Conservation (phyloP, 768 basidiomycete genomes). For the Cystobasidiopsis lactophilus region DNA sequence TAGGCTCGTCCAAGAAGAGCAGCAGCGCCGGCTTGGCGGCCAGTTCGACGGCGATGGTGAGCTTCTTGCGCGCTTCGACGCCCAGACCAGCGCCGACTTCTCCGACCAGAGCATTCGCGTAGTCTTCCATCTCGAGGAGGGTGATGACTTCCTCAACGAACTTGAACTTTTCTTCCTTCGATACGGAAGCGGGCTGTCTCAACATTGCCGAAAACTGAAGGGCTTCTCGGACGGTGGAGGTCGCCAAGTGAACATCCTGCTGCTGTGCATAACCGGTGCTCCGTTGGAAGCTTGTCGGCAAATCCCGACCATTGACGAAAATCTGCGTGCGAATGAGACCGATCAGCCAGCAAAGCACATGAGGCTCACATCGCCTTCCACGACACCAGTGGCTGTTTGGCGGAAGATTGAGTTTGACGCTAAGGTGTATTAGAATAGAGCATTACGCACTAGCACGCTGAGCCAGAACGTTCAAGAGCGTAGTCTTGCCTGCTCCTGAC, state of each 20-base stretch:
- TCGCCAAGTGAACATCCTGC: constrained; percentile 23
- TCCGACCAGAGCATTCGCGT: constrained; percentile 30
- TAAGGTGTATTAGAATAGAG: not conserved
- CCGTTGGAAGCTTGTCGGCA: constrained; percentile 27
- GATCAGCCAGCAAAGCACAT: too few species aligned
- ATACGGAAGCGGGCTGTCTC: constrained; percentile 24
- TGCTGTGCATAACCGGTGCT: constrained; percentile 28
- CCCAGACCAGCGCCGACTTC: constrained; percentile 26
- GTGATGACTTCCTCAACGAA: constrained; percentile 28
- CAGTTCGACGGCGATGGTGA: constrained; percentile 66
- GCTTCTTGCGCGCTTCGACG: constrained; percentile 30
- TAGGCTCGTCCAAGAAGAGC: constrained; percentile 74
- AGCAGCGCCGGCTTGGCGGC: constrained; percentile 66
- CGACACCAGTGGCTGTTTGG: constrained; percentile 8
- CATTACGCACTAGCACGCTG: too few species aligned
- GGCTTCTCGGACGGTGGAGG: constrained; percentile 28
- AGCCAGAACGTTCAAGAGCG: constrained; percentile 21
- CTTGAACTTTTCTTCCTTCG: constrained; percentile 24
- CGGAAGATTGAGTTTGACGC: not conserved
- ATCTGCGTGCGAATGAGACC: constrained; percentile 29
- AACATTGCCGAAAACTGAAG: constrained; percentile 27
- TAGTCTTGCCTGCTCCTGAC: constrained; percentile 29
- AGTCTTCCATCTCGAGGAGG: constrained; percentile 27
- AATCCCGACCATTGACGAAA: constrained; percentile 25
- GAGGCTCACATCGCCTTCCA: constrained; percentile 11